phyloP scores from a whole-genome alignment of 2,329 filamentous ascomycete species.

The Drechslerella coelobrocha region DNA sequence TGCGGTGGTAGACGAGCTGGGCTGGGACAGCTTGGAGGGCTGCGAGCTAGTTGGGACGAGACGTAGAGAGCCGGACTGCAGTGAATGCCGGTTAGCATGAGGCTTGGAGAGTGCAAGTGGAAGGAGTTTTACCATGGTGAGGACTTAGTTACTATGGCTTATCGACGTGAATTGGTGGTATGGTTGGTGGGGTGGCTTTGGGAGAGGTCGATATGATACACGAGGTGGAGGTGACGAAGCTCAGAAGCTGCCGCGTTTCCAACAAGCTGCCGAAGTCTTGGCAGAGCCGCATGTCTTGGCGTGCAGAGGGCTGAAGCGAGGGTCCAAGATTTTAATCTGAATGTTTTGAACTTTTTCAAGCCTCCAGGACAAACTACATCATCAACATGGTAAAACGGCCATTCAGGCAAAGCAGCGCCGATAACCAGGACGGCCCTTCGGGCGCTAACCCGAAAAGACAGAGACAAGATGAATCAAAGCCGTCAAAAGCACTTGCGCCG shows the following conservation, averaged over 20 bases:
- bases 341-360: neutral
- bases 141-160: constrained; percentile 11
- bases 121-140: constrained; percentile 25
- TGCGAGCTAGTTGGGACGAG: constrained; percentile 77
- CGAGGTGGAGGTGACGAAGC: constrained; percentile 38
- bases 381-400: constrained; percentile 40
- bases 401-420: constrained; percentile 47
- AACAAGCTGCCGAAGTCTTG: constrained; percentile 15
- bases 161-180: neutral
- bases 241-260: constrained; percentile 45
- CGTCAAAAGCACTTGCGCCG: constrained; percentile 23
- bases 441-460: constrained; percentile 35
- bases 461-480: constrained; percentile 32
- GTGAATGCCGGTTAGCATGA: constrained; percentile 24
- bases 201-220: constrained; percentile 7
- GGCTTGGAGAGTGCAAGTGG: neutral
- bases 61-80: constrained; percentile 74
- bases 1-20: constrained; percentile 65
- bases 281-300: constrained; percentile 48
- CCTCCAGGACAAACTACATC: constrained; percentile 8
- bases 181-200: neutral
- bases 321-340: constrained; percentile 19
- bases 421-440: constrained; percentile 37
- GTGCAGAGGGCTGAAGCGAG: constrained; percentile 1
- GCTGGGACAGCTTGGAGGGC: constrained; percentile 71